phyloP scores from a whole-genome alignment of 75 land plant genomes.

The Larix kaempferi region DNA sequence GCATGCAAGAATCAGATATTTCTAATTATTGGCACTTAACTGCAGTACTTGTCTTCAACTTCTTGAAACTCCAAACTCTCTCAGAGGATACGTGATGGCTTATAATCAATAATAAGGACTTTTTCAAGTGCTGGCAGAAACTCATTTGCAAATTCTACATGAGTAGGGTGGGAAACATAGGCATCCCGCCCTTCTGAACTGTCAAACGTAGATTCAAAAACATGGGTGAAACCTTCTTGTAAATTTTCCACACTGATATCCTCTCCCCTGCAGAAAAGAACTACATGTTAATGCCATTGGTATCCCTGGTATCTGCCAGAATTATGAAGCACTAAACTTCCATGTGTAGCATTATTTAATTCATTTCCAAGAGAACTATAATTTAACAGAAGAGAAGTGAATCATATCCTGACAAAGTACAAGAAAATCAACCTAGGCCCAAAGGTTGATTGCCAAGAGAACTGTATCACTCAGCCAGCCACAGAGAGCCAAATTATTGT shows the following conservation, averaged over 20 bases:
- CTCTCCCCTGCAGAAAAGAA: conserved; percentile 53
- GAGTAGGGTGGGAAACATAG: conserved; percentile 72
- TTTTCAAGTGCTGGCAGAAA: conserved; percentile 65
- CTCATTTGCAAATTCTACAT: conserved; percentile 62
- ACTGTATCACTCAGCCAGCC: not conserved
- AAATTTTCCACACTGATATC: conserved; percentile 87
- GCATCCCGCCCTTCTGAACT: conserved; percentile 71
- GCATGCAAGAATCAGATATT: not conserved
- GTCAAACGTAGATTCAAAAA: conserved; percentile 83
- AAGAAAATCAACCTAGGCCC: not conserved
- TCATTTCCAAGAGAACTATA: not conserved
- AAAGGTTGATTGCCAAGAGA: not conserved
- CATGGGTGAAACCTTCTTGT: conserved; percentile 92
- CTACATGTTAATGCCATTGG: not conserved
- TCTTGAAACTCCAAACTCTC: not conserved
- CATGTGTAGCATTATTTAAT: not conserved
- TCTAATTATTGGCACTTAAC: not conserved
- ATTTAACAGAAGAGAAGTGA: not conserved
- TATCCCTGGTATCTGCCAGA: not conserved
- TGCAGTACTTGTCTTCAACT: not conserved
- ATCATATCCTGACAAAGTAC: not conserved
- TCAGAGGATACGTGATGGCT: conserved; percentile 12
- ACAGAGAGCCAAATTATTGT: no score
- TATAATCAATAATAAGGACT: conserved; percentile 68
- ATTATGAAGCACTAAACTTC: not conserved